Evolutionary conservation across 257 asterid species (phyloP), one percentile per base, ranked within the genome.

Genomic region (Linaria vulgaris): DNA sequence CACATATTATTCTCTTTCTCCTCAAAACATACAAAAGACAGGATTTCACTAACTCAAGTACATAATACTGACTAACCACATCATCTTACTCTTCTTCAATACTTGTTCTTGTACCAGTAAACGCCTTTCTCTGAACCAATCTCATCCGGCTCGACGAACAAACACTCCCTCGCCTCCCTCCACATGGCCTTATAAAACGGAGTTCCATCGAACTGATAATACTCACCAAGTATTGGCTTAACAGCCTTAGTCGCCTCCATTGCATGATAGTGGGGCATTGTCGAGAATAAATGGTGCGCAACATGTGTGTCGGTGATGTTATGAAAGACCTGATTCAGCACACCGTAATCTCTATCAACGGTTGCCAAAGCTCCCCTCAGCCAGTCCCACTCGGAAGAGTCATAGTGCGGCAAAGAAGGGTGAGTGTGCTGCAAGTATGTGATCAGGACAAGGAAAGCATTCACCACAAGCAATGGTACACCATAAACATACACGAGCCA

Each of bases 371-470:
- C 88, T 47, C 94, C 89, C 69, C 87, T 74, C 27, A 86, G 81
- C 95, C 95, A 86, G 49, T 83, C 91, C 91, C 95, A 83, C 52
- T 86, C 90, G 1, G 84, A 61, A 0, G 95, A 77, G 41, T 86
- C 87, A 15, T 83, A 86, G 56, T 81, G 91, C 5, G 95, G 91
- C 76, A 86, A 57, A 12, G 90, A 60, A 0, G 90, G 88, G 59
- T 86, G 90, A 8, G 95, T 83, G 78, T 86, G 95, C 76, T 86
- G 95, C 74, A 86, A 47, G 14, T 51, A 86, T 0, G 95, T 86
- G 73, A 86, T 83, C 67, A 81, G 38, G 46, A 86, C 95, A 12
- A 86, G 88, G 68, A 86, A 86, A 9, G 69, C 78, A 12, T 86
- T 86, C 17, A 81, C 90, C 0, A 86, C 34, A 0, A 86, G 76